Evolutionary conservation across 495 filamentous ascomycete species (phyloP).

Genomic region (Sphaerosporella brunnea): DNA sequence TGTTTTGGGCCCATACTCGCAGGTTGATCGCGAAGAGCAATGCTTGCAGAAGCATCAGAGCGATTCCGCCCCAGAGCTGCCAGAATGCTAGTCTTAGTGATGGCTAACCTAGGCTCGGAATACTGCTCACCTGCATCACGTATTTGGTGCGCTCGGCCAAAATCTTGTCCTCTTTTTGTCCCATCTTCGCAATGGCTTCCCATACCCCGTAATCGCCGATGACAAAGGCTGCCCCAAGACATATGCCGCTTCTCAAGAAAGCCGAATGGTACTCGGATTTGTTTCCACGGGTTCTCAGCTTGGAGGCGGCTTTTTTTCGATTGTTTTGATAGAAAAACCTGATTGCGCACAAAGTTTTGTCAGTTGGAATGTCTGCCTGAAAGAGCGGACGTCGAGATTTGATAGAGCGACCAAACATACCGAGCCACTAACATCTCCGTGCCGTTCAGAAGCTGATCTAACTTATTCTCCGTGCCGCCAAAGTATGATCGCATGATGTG

Average conservation of each 20-base stretch:
- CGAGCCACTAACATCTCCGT: constrained; percentile 78
- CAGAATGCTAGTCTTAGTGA: neutral
- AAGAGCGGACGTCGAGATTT: neutral
- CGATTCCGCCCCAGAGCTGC: constrained; percentile 21
- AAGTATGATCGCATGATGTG: constrained; percentile 83
- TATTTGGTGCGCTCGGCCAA: constrained; percentile 43
- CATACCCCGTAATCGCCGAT: constrained; percentile 60
- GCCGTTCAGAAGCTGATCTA: constrained; percentile 55
- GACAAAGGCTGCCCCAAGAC: constrained; percentile 53
- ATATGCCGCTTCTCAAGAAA: constrained; percentile 61
- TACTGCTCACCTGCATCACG: constrained; percentile 41
- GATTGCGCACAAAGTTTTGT: too few species aligned
- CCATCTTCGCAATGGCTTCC: constrained; percentile 42
- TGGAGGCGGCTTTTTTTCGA: constrained; percentile 70
- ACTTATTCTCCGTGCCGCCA: constrained; percentile 55
- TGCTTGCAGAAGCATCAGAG: constrained; percentile 19
- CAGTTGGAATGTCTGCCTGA: neutral
- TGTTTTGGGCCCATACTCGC: constrained; percentile 57
- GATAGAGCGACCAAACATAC: too few species aligned
- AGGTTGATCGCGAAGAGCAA: constrained; percentile 40
- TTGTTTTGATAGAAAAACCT: constrained; percentile 33
- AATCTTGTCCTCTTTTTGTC: constrained; percentile 27
- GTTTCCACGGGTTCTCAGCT: constrained; percentile 51
- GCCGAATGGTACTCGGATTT: constrained; percentile 52
- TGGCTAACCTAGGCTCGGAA: too few species aligned